Evolutionary conservation across 192 early-diverging fungal species (phyloP), one percentile per base, ranked within the genome.

Genomic region (Backusella morwellensis): DNA sequence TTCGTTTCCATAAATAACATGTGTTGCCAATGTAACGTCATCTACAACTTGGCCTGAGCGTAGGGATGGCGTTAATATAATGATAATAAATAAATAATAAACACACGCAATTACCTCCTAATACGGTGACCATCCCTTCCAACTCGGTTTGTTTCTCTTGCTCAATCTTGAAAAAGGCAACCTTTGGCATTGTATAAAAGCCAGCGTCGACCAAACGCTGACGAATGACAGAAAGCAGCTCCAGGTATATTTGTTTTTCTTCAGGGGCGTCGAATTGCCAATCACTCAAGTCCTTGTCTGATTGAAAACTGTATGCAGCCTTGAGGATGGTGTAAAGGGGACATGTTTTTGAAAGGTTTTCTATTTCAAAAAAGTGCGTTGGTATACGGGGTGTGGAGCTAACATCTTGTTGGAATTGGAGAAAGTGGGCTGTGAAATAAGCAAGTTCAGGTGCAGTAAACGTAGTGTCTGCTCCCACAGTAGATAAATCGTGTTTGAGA

Each of bases 361-460:
- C 79, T 35, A 80, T 66, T 34, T 59, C 38, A 26, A 80, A 80
- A 6, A 80, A 72, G 2, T n/a, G 36, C 0, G 75, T 47, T 3
- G 79, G 79, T 54, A 80, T 54, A 66, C 79, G 70, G 38, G 41
- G 26, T 14, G 11, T 4, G 6, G 9, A 21, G n/a, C 41, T 50
- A 29, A 50, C 54, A 63, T 63, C 69, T 56, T 79, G 68, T 69
- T 80, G 79, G 54, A 80, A 80, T 17, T 80, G 74, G 66, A 76
- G 79, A 66, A 80, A 80, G 5, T 38, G 74, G 1, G 74, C 79
- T 29, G 71, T 76, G 23, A 80, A 80, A 66, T 76, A 76, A 35
- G 79, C 79, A n/a, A 80, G 70, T 56, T 76, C 79, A 21, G 79
- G 79, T 56, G 75, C 74, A 19, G 75, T 75, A 68, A 80, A 71